Conservation (phyloP, 1,139 yeast species). For the Yamadazyma triangularis region DNA sequence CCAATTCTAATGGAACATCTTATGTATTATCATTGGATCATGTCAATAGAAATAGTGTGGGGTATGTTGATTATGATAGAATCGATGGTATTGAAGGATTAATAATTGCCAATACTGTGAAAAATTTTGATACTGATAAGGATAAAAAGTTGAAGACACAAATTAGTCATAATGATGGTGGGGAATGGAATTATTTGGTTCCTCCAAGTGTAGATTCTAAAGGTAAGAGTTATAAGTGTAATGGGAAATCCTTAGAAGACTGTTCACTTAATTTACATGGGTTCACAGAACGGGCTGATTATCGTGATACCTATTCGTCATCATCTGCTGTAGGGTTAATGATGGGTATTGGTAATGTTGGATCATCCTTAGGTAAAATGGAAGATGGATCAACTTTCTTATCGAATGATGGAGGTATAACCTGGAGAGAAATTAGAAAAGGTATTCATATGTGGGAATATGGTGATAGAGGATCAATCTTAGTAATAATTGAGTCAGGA, state of each 20-base stretch:
- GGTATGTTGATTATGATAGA: conserved; percentile 87
- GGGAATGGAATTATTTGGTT: conserved; percentile 68
- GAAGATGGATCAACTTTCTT: conserved; percentile 66
- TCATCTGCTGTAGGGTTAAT: conserved; percentile 85
- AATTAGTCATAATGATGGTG: conserved; percentile 90
- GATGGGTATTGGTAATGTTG: conserved; percentile 90
- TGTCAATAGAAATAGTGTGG: conserved; percentile 70
- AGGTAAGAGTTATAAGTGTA: conserved; percentile 56
- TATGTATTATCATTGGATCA: conserved; percentile 67
- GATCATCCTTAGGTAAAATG: conserved; percentile 47
- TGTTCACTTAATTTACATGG: conserved; percentile 90
- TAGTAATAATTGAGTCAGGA: conserved; percentile 62
- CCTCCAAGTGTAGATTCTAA: conserved; percentile 68
- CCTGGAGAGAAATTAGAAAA: conserved; percentile 76
- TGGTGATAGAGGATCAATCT: conserved; percentile 90
- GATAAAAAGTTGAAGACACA: conserved; percentile 49
- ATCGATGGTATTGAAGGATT: conserved; percentile 88
- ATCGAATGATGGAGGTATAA: conserved; percentile 81
- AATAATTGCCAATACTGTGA: conserved; percentile 65
- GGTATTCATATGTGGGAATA: conserved; percentile 90
- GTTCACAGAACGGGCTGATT: conserved; percentile 80
- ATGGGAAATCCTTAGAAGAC: conserved; percentile 43
- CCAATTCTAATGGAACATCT: conserved; percentile 94
- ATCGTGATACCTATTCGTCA: conserved; percentile 82
- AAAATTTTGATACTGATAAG: conserved; percentile 24